Conservation (phyloP, 163 green algal species). For the Volvox carteri region DNA sequence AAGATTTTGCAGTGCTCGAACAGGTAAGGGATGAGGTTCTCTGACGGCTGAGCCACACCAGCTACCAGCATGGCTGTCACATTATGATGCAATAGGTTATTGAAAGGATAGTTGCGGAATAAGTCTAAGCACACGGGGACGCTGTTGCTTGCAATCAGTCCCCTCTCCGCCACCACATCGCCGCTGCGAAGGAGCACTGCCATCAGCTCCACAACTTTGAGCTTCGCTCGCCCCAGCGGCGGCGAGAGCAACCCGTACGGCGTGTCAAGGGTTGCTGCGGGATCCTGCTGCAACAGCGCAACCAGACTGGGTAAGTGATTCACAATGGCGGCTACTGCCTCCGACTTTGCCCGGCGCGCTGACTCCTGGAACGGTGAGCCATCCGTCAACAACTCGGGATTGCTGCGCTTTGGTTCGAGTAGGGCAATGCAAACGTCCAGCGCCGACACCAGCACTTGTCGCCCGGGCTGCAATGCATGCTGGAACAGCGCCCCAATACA, state of each 20-base stretch:
- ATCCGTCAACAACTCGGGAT: conserved; percentile 37
- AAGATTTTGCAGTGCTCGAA: conserved; percentile 83
- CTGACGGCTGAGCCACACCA: conserved; percentile 55
- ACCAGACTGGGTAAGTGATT: conserved; percentile 71
- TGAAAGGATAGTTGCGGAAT: conserved; percentile 93
- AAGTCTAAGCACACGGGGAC: conserved; percentile 80
- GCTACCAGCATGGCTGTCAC: conserved; percentile 81
- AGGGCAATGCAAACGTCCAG: conserved; percentile 91
- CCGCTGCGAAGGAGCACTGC: conserved; percentile 85
- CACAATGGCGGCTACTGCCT: conserved; percentile 66
- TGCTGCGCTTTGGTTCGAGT: conserved; percentile 78
- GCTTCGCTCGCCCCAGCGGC: conserved; percentile 79
- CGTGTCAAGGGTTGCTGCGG: conserved; percentile 70
- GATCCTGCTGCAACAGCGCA: conserved; percentile 50
- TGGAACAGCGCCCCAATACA: conserved; percentile 67
- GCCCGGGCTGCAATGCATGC: conserved; percentile 63
- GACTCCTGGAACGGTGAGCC: conserved; percentile 55
- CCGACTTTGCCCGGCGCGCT: conserved; percentile 46
- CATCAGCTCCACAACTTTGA: conserved; percentile 93
- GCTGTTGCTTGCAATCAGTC: conserved; percentile 71
- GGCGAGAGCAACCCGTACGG: conserved; percentile 84
- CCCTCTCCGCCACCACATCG: conserved; percentile 70
- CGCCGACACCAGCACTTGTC: conserved; percentile 74
- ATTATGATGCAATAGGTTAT: conserved; percentile 95
- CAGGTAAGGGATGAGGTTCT: conserved; percentile 78